Percentiles rank a stretch among this genome's conserved stretches.
Evolutionary conservation across 768 basidiomycete species (phyloP).

Genomic region (Leccinellum albellum): DNA sequence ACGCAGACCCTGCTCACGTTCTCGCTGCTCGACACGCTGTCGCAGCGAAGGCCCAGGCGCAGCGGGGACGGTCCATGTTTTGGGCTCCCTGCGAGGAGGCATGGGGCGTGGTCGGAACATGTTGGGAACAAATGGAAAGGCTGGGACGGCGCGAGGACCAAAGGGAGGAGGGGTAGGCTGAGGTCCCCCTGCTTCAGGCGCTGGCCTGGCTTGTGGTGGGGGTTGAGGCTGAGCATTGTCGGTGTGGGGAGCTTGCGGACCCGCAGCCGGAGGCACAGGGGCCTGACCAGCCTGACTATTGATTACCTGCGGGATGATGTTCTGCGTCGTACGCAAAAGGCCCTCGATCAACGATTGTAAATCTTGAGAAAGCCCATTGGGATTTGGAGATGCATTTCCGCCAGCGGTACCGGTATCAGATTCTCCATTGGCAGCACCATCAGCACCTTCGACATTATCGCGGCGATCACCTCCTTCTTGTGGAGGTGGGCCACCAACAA

Average conservation of each 20-base stretch:
- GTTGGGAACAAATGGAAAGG: slow-evolving; percentile 15
- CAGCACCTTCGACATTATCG: slow-evolving; percentile 6
- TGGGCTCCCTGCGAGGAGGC: slow-evolving; percentile 35
- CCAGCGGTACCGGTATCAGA: slow-evolving; percentile 9
- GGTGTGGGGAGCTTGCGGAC: background rate
- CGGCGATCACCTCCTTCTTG: slow-evolving; percentile 10
- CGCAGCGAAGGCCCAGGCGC: slow-evolving; percentile 69
- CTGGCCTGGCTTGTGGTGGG: slow-evolving; percentile 8
- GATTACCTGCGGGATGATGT: slow-evolving; percentile 23
- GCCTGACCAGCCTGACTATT: slow-evolving; percentile 17
- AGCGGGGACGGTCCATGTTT: slow-evolving; percentile 55
- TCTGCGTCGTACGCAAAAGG: slow-evolving; percentile 24
- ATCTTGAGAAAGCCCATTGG: slow-evolving; percentile 21
- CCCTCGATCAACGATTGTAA: slow-evolving; percentile 21
- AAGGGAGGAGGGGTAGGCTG: background rate
- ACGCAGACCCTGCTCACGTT: slow-evolving; percentile 67
- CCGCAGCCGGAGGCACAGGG: background rate
- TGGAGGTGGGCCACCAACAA: slow-evolving; percentile 23
- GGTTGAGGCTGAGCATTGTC: slow-evolving; percentile 1
- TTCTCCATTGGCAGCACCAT: background rate
- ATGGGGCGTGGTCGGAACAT: slow-evolving; percentile 23
- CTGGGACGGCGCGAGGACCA: slow-evolving; percentile 15
- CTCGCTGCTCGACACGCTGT: slow-evolving; percentile 67
- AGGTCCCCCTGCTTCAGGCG: slow-evolving; percentile 5
- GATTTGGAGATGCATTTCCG: slow-evolving; percentile 16